Percentiles rank a stretch among this genome's conserved stretches.
Evolutionary conservation across 2,329 filamentous ascomycete species (phyloP).

Genomic region (Exophiala oligosperma): DNA sequence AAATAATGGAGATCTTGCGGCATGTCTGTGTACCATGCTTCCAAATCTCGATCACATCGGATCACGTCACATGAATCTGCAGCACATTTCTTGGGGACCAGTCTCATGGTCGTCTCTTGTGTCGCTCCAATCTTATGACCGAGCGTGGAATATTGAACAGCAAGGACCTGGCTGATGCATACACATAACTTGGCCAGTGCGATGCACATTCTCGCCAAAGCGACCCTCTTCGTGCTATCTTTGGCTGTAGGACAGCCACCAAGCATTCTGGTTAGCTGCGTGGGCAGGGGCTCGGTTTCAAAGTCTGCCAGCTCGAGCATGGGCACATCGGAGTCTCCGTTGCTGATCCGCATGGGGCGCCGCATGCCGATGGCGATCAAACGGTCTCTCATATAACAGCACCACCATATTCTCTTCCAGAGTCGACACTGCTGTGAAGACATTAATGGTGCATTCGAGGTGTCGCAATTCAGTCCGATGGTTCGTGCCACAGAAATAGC

Average conservation of each 20-base stretch:
- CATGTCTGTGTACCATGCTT: slow-evolving; percentile 72
- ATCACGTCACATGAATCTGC: slow-evolving; percentile 80
- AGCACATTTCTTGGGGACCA: slow-evolving; percentile 83
- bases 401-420: slow-evolving; percentile 98
- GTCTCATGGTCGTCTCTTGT: slow-evolving; percentile 80
- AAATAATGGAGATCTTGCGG: slow-evolving; percentile 71
- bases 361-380: slow-evolving; percentile 92
- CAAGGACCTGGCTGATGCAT: slow-evolving; percentile 84
- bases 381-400: slow-evolving; percentile 91
- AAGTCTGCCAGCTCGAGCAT: slow-evolving; percentile 86
- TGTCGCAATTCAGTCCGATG: slow-evolving; percentile 87
- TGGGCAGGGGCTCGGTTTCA: slow-evolving; percentile 68
- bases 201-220: slow-evolving; percentile 85
- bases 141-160: slow-evolving; percentile 87
- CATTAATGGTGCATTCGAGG: slow-evolving; percentile 70
- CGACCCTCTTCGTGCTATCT: slow-evolving; percentile 70
- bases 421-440: slow-evolving; percentile 71
- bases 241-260: slow-evolving; percentile 69
- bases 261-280: slow-evolving; percentile 67
- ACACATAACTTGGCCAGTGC: slow-evolving; percentile 87
- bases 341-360: slow-evolving; percentile 86
- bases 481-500: slow-evolving; percentile 91
- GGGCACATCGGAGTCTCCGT: slow-evolving; percentile 89
- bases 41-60: slow-evolving; percentile 75
- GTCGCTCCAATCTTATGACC: slow-evolving; percentile 74